Conservation (phyloP, 2,329 filamentous ascomycete genomes). For the Nakataea oryzae region DNA sequence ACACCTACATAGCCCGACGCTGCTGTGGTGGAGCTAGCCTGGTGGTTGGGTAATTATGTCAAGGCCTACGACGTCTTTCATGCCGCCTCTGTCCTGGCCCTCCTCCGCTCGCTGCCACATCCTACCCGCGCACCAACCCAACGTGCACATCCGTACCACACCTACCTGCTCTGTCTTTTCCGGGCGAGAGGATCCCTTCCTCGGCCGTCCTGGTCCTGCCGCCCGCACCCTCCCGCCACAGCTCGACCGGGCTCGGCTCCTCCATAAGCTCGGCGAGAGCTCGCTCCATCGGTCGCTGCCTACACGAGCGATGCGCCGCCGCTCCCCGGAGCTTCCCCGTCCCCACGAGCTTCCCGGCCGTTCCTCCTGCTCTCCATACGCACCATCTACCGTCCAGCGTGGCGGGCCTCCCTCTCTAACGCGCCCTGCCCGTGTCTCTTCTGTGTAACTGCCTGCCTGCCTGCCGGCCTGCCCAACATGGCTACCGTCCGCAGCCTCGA, state of each 20-base stretch:
- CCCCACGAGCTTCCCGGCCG: not conserved
- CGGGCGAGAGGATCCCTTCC: too few relatives aligned
- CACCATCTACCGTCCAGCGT: not conserved
- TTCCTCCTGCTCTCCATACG: not conserved
- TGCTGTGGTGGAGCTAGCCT: not conserved
- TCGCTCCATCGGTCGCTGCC: not conserved
- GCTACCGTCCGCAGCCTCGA: slow-evolving; percentile 20
- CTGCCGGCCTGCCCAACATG: slow-evolving; percentile 16
- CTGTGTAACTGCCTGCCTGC: not conserved
- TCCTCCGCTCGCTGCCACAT: not conserved
- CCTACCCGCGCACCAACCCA: not conserved
- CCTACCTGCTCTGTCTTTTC: too few relatives aligned
- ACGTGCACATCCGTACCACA: too few relatives aligned
- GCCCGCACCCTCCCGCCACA: not conserved
- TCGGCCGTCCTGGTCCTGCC: not conserved
- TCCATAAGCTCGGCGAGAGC: not conserved
- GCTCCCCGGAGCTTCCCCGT: not conserved
- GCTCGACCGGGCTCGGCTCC: not conserved
- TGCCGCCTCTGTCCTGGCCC: too few relatives aligned
- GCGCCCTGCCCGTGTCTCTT: slow-evolving; percentile 1
- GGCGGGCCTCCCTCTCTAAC: slow-evolving; percentile 4
- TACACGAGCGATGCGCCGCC: not conserved
- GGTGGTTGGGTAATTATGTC: not conserved
- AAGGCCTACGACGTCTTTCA: not conserved
- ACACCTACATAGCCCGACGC: too few relatives aligned